Evolutionary conservation across 495 filamentous ascomycete species (phyloP), one percentile per base, ranked within the genome.

Genomic region (Chaetomium fimeti): DNA sequence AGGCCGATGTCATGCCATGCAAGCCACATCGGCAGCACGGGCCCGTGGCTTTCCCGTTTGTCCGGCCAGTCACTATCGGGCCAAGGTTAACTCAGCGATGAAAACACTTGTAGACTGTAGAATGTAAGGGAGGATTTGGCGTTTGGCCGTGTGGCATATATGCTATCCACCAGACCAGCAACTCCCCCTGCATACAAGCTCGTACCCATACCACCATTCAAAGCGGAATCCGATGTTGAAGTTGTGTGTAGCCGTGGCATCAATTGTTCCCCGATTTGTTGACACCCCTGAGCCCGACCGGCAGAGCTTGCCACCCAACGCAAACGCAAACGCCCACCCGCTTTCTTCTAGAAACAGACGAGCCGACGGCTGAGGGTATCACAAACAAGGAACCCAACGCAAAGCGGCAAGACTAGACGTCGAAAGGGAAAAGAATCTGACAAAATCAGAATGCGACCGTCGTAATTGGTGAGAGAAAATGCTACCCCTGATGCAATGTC

Each of bases 231-330:
- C 5, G 20, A 11, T 49, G 24, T 49, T 6, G 20, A 24, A 3
- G 18, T 24, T 22, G 15, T 47, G 43, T n/a, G 15, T 8, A 15
- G n/a, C 5, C n/a, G 20, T 20, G 45, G 15, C 20, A 49, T 49
- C n/a, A 24, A 18, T 18, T 18, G 13, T 49, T 49, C 8, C 20
- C 20, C 45, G 16, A 24, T 24, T 47, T 47, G 45, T 49, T 49
- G 45, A 49, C 45, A 49, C 45, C 45, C 45, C 45, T 49, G 45
- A 49, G n/a, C n/a, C 45, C 45, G 43, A 18, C 45, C 45, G n/a
- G 18, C n/a, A 49, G 16, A 43, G 45, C 15, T 49, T 18, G 45
- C 45, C 45, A 49, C 20, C 45, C 32, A 36, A 9, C 8, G 18
- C 45, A 49, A 49, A 49, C 45, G 45, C 52, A 55, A 36, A 36